A percentile compares a stretch with the other conserved stretches of the same genome.
phyloP scores from a whole-genome alignment of 257 asterid genomes.

The Phtheirospermum japonicum region DNA sequence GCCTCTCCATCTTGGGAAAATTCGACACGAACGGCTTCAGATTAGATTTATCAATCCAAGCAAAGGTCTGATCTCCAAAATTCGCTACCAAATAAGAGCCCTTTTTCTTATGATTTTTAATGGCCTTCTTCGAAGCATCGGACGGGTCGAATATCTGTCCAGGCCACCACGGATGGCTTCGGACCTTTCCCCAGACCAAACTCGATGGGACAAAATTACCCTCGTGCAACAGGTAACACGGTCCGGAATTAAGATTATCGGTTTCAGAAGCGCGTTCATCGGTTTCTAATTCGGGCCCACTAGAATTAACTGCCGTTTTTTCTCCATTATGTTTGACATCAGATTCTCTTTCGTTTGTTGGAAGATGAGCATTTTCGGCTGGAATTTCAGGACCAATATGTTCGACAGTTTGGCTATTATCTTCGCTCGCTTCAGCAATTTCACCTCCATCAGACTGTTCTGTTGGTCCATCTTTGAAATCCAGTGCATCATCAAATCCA shows the following conservation, averaged over 20 bases:
- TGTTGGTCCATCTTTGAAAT: constrained; percentile 32
- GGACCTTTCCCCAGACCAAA: constrained; percentile 88
- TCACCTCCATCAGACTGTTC: constrained; percentile 25
- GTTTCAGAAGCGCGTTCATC: constrained; percentile 34
- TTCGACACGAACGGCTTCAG: constrained; percentile 63
- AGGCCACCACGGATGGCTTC: constrained; percentile 97
- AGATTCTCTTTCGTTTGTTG: background rate
- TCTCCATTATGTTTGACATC: background rate
- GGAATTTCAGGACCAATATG: constrained; percentile 3
- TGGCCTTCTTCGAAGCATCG: constrained; percentile 77
- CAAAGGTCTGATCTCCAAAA: constrained; percentile 83
- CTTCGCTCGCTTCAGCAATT: constrained; percentile 17
- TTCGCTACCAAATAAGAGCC: constrained; percentile 69
- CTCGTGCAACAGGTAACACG: constrained; percentile 43
- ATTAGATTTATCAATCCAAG: constrained; percentile 74
- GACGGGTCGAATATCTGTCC: constrained; percentile 79
- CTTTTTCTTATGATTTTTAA: constrained; percentile 49
- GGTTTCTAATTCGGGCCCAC: background rate
- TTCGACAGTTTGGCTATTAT: constrained; percentile 13
- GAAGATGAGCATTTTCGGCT: constrained; percentile 25
- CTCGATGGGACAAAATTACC: constrained; percentile 53
- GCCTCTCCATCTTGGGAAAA: constrained; percentile 69
- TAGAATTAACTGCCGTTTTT: background rate
- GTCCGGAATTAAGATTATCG: constrained; percentile 22
- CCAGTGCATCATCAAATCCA: constrained; percentile 36